phyloP scores from a whole-genome alignment of 176 grass and related monocot species.

The Avena atlantica region DNA sequence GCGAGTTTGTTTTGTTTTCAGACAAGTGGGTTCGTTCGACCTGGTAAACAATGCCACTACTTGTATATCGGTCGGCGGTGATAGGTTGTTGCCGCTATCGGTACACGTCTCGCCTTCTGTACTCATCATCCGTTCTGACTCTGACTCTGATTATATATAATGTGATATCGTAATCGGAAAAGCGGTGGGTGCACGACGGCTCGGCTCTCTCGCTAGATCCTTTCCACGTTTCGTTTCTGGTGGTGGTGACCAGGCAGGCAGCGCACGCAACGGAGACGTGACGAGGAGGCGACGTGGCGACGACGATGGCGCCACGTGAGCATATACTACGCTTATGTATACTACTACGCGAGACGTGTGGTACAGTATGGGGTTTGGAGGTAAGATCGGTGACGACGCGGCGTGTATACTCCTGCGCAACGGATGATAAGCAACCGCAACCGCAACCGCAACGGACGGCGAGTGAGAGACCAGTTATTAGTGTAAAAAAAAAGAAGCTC shows the following conservation, averaged over 20 bases:
- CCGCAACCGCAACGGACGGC: too few relatives aligned
- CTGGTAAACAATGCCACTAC: background rate
- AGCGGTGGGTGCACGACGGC: background rate
- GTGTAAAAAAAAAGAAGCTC: background rate
- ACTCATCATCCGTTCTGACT: background rate
- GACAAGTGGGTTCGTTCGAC: background rate
- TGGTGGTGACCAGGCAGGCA: background rate
- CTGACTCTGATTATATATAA: too few relatives aligned
- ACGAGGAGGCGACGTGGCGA: background rate
- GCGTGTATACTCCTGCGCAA: background rate
- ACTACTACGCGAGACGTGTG: too few relatives aligned
- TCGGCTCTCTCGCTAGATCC: background rate
- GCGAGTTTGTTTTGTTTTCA: background rate
- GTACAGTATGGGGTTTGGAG: too few relatives aligned
- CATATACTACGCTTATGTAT: too few relatives aligned
- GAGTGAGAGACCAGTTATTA: background rate
- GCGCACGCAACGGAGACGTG: background rate
- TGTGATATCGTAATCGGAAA: too few relatives aligned
- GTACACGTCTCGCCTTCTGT: background rate
- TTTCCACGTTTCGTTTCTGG: background rate
- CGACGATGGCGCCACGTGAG: background rate
- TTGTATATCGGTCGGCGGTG: background rate
- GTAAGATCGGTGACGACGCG: too few relatives aligned
- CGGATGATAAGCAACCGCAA: too few relatives aligned
- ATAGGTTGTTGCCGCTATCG: slow-evolving; percentile 34